These are phyloP conservation scores for Grosmannia huntii DNA, from an alignment of 2,329 filamentous ascomycete genomes.

Conservation along the genomic window DNA sequence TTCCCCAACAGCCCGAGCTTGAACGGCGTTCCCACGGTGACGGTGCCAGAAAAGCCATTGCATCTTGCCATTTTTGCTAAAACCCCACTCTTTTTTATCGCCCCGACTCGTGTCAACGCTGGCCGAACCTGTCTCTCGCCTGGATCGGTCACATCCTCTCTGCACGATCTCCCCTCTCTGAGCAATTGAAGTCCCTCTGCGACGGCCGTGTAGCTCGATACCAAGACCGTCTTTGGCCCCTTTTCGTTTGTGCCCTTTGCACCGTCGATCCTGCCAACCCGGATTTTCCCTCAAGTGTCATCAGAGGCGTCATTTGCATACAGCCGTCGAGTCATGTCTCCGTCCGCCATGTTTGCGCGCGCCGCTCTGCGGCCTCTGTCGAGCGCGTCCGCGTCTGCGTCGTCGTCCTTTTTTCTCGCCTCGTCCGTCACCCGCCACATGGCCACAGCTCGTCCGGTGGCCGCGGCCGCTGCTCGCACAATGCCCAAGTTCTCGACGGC, in stretches of 20 bases:
- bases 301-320: too few species aligned
- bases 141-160: neutral
- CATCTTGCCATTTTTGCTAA: neutral
- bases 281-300: too few species aligned
- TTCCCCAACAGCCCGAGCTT: neutral
- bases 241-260: too few species aligned
- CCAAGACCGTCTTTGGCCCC: too few species aligned
- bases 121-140: neutral
- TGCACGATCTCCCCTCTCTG: neutral
- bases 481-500: constrained; percentile 23
- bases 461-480: neutral
- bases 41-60: neutral
- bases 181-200: neutral
- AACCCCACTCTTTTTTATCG: neutral
- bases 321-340: constrained; percentile 24
- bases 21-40: neutral
- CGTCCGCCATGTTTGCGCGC: constrained; percentile 37
- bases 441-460: constrained; percentile 4
- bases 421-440: constrained; percentile 14
- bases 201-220: too few species aligned
- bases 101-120: neutral
- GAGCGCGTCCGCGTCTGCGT: constrained; percentile 14
- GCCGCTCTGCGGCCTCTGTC: constrained; percentile 40
- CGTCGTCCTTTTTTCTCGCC: constrained; percentile 16
- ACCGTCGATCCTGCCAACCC: neutral